Percentiles rank a stretch among this genome's conserved stretches.
These are phyloP conservation scores for Podospora comata DNA, from an alignment of 495 filamentous ascomycete species.

Conservation along the genomic window DNA sequence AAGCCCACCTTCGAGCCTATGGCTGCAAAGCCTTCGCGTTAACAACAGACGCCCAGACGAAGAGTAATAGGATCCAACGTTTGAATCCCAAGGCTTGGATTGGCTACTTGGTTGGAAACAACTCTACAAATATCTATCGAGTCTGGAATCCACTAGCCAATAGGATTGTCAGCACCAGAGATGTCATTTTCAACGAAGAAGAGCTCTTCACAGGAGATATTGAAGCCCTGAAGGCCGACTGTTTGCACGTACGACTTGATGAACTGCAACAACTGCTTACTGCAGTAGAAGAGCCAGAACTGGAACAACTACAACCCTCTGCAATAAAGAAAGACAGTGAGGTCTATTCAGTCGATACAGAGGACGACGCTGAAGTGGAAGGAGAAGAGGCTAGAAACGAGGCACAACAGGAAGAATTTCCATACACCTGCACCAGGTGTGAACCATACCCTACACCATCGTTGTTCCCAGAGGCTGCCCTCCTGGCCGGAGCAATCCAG, in stretches of 20 bases:
- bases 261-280: too few species aligned
- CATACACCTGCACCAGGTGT: too few species aligned
- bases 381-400: too few species aligned
- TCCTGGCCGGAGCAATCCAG: constrained; percentile 5
- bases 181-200: constrained; percentile 18
- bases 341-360: too few species aligned
- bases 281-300: too few species aligned
- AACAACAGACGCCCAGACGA: constrained; percentile 12
- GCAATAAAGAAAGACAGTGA: too few species aligned
- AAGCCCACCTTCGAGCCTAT: constrained; percentile 8
- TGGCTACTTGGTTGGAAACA: constrained; percentile 34
- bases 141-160: constrained; percentile 27
- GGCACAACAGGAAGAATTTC: too few species aligned
- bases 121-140: constrained; percentile 32
- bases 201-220: constrained; percentile 15
- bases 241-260: too few species aligned
- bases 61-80: neutral
- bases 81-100: constrained; percentile 28
- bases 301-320: too few species aligned
- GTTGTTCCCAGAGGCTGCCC: too few species aligned
- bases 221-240: constrained; percentile 7
- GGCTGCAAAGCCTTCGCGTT: constrained; percentile 19
- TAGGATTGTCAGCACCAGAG: constrained; percentile 7
- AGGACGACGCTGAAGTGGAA: too few species aligned
- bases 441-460: too few species aligned